Evolutionary conservation across 176 grass and related monocot genomes (phyloP).

Genomic region (Rhynchospora pubera): DNA sequence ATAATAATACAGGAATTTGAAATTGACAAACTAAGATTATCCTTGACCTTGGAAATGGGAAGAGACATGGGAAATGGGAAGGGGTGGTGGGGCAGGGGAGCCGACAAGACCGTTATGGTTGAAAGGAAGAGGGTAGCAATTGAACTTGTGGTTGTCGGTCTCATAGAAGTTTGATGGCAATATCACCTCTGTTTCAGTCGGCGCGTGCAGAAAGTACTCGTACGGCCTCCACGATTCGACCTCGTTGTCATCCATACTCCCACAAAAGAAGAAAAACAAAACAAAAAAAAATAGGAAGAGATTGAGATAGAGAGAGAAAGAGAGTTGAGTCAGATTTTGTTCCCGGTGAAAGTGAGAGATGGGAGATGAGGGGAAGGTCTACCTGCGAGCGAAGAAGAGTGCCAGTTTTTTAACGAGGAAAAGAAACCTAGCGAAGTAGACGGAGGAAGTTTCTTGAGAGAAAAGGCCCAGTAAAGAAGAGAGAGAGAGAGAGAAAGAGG

Average conservation of each 20-base stretch:
- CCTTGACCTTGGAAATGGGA: not conserved
- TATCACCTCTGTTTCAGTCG: conserved; percentile 33
- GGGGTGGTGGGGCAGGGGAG: conserved; percentile 10
- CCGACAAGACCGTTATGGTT: conserved; percentile 47
- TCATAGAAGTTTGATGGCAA: conserved; percentile 47
- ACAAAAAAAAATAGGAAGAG: not conserved
- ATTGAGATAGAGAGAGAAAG: no score
- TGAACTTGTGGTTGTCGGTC: not conserved
- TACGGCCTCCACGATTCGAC: conserved; percentile 17
- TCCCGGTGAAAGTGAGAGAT: no score
- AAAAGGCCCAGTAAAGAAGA: no score
- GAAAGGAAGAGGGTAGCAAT: conserved; percentile 50
- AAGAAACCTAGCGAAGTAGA: no score
- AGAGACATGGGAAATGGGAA: not conserved
- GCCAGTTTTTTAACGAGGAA: no score
- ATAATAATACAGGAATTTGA: not conserved
- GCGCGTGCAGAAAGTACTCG: conserved; percentile 34
- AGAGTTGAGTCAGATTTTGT: no score
- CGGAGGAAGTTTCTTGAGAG: no score
- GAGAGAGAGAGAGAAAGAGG: no score
- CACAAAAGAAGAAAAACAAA: not conserved
- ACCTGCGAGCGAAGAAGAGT: no score
- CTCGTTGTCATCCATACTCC: not conserved
- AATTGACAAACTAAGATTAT: not conserved
- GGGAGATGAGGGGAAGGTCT: no score